phyloP scores from a whole-genome alignment of 495 filamentous ascomycete genomes.

The Penicillium antarcticum region DNA sequence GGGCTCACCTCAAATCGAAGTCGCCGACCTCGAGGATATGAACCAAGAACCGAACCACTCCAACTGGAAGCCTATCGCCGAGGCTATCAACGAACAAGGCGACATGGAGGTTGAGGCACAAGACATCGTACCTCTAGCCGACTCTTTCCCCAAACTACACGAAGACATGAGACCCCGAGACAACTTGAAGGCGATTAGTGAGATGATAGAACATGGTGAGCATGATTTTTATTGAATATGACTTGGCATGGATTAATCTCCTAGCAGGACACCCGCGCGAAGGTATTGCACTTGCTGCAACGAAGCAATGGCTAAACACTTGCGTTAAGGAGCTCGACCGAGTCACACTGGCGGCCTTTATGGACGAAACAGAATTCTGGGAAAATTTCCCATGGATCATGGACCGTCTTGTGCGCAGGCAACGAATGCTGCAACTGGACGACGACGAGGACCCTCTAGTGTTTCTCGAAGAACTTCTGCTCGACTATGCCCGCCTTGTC shows the following conservation, averaged over 20 bases:
- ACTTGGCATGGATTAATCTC: conserved; percentile 3
- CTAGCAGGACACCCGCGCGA: conserved; percentile 29
- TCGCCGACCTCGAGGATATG: conserved; percentile 55
- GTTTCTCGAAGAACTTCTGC: conserved; percentile 35
- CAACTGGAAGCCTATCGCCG: conserved; percentile 42
- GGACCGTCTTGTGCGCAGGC: conserved; percentile 42
- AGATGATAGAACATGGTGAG: conserved; percentile 46
- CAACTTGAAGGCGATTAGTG: conserved; percentile 33
- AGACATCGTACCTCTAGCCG: conserved; percentile 25
- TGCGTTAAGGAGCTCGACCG: conserved; percentile 28
- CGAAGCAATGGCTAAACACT: conserved; percentile 36
- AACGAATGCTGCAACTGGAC: conserved; percentile 27
- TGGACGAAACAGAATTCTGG: conserved; percentile 51
- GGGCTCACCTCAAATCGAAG: conserved; percentile 44
- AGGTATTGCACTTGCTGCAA: conserved; percentile 16
- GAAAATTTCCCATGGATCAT: conserved; percentile 44
- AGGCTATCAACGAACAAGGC: conserved; percentile 28
- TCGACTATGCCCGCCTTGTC: conserved; percentile 31
- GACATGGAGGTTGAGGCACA: conserved; percentile 33
- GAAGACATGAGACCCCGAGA: conserved; percentile 27
- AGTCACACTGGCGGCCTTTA: conserved; percentile 23
- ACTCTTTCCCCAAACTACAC: conserved; percentile 34
- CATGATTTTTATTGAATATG: background rate
- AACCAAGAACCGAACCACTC: conserved; percentile 43
- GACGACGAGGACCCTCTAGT: conserved; percentile 21